These are phyloP conservation scores for Gossypium australe DNA, from an alignment of 345 rosid species.

Conservation along the genomic window DNA sequence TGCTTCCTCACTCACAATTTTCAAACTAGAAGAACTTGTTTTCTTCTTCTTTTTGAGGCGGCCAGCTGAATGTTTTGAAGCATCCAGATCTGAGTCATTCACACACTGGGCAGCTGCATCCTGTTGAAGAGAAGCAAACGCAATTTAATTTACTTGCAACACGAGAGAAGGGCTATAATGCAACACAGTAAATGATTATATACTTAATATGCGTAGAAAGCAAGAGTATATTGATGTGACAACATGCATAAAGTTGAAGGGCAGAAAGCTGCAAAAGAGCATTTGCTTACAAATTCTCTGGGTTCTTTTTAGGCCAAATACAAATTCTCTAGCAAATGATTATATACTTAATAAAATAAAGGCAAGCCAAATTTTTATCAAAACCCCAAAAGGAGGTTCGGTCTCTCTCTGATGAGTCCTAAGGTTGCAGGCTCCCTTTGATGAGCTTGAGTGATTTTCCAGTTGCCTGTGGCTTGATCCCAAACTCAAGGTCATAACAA, in stretches of 20 bases:
- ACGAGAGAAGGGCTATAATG: not conserved
- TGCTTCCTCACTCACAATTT: slow-evolving; percentile 20
- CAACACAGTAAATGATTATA: not conserved
- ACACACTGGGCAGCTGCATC: slow-evolving; percentile 27
- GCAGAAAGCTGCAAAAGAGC: not conserved
- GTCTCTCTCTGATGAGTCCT: too few relatives aligned
- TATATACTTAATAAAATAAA: too few relatives aligned
- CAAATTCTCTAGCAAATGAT: too few relatives aligned
- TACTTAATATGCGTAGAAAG: not conserved
- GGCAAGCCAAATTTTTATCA: too few relatives aligned
- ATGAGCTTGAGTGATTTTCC: too few relatives aligned
- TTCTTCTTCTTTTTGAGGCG: slow-evolving; percentile 19
- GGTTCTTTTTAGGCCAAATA: too few relatives aligned
- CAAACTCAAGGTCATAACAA: too few relatives aligned
- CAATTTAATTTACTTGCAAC: not conserved
- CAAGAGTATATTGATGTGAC: not conserved
- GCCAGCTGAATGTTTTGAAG: slow-evolving; percentile 8
- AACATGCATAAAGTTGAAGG: not conserved
- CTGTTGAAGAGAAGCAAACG: not conserved
- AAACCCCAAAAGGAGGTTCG: too few relatives aligned
- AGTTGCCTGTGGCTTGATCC: too few relatives aligned
- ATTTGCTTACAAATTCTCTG: not conserved
- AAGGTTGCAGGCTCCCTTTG: too few relatives aligned
- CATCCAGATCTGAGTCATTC: slow-evolving; percentile 13
- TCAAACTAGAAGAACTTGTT: slow-evolving; percentile 14